Conservation (phyloP, 1,284 basidiomycete species). For the Clitocybe nebularis region DNA sequence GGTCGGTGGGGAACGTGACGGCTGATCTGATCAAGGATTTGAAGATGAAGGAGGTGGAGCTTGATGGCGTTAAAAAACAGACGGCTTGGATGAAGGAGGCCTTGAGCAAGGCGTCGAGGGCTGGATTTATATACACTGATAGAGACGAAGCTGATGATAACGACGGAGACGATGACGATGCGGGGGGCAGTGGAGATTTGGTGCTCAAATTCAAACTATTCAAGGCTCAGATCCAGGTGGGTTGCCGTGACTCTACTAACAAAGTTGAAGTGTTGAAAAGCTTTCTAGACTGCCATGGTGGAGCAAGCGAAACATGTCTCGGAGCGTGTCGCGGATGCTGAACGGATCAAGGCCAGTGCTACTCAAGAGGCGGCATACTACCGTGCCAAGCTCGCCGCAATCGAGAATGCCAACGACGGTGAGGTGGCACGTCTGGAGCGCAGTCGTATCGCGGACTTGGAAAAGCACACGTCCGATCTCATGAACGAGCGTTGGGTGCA, state of each 20-base stretch:
- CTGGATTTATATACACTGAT: slow-evolving; percentile 78
- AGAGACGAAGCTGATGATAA: slow-evolving; percentile 39
- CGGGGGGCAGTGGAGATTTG: slow-evolving; percentile 62
- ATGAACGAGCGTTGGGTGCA: slow-evolving; percentile 66
- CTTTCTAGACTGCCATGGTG: slow-evolving; percentile 58
- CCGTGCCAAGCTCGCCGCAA: slow-evolving; percentile 87
- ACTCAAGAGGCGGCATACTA: slow-evolving; percentile 96
- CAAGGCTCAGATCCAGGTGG: slow-evolving; percentile 83
- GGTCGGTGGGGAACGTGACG: slow-evolving; percentile 65
- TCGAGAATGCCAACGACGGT: slow-evolving; percentile 67
- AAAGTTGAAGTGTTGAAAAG: slow-evolving; percentile 9
- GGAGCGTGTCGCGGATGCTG: slow-evolving; percentile 77
- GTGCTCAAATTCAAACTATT: slow-evolving; percentile 87
- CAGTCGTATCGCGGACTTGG: slow-evolving; percentile 78
- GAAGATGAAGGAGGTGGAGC: slow-evolving; percentile 76
- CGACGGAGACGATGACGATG: slow-evolving; percentile 34
- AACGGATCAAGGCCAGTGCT: slow-evolving; percentile 76
- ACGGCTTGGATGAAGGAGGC: slow-evolving; percentile 88
- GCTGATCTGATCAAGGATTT: slow-evolving; percentile 75
- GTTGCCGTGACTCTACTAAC: slow-evolving; percentile 22
- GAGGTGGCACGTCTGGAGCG: slow-evolving; percentile 77
- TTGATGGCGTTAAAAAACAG: slow-evolving; percentile 75
- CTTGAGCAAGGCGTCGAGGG: slow-evolving; percentile 70
- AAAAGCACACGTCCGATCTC: slow-evolving; percentile 69
- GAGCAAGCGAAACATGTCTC: slow-evolving; percentile 77